Conservation (phyloP, 495 filamentous ascomycete genomes). For the Daldinia grandis region DNA sequence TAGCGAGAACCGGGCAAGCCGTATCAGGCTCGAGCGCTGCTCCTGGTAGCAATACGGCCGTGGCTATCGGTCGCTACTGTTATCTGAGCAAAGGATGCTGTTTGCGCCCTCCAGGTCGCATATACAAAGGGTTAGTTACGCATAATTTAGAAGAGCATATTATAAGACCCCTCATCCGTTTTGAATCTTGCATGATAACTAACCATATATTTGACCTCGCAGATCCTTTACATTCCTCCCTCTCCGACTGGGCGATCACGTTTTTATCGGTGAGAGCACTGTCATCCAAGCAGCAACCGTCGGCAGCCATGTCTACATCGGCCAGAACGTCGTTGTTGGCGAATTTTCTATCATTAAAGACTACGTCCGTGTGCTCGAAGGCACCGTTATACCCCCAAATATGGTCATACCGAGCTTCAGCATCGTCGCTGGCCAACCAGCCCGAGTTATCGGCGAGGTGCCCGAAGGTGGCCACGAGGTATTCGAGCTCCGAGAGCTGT, state of each 20-base stretch:
- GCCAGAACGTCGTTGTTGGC: slow-evolving; percentile 74
- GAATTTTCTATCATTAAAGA: slow-evolving; percentile 92
- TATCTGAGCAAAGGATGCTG: slow-evolving; percentile 78
- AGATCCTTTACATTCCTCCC: slow-evolving; percentile 77
- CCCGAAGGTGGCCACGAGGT: slow-evolving; percentile 76
- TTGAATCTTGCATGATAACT: slow-evolving; percentile 4
- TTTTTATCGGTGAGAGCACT: slow-evolving; percentile 78
- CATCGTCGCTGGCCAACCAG: slow-evolving; percentile 84
- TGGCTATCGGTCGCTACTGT: slow-evolving; percentile 88
- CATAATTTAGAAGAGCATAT: too few species aligned
- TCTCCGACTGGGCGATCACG: slow-evolving; percentile 90
- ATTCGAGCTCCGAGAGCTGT: slow-evolving; percentile 65
- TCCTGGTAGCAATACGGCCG: slow-evolving; percentile 66
- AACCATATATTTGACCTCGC: not conserved
- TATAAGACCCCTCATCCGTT: not conserved
- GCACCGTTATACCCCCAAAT: slow-evolving; percentile 79
- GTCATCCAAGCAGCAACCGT: slow-evolving; percentile 81
- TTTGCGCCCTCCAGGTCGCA: slow-evolving; percentile 77
- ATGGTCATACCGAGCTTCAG: slow-evolving; percentile 93
- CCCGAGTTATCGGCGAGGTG: slow-evolving; percentile 82
- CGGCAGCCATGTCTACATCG: slow-evolving; percentile 85
- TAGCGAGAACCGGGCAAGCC: slow-evolving; percentile 65
- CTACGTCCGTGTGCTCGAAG: slow-evolving; percentile 82
- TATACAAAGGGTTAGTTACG: slow-evolving; percentile 67
- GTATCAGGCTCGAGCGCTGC: slow-evolving; percentile 49